Evolutionary conservation across 192 early-diverging fungal species (phyloP).

Genomic region (Phlyctochytrium arcticum): DNA sequence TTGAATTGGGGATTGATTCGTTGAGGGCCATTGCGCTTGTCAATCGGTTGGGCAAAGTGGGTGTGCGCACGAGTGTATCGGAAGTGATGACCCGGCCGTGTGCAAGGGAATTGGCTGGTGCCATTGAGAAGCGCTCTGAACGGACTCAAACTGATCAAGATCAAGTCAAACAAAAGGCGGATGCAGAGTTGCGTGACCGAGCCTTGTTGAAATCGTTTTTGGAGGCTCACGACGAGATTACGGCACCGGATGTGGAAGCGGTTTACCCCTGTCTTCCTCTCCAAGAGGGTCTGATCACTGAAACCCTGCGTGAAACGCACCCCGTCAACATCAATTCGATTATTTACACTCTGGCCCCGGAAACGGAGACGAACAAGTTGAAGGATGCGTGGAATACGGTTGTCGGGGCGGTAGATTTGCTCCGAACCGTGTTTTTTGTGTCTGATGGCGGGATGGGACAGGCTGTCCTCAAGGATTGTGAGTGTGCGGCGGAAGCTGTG

Average conservation of each 20-base stretch:
- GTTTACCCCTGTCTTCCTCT: slow-evolving; percentile 20
- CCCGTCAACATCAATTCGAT: slow-evolving; percentile 2
- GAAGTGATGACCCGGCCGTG: not conserved
- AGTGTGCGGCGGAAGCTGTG: not conserved
- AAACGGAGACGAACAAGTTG: not conserved
- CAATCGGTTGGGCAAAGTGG: not conserved
- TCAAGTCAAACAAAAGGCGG: not conserved
- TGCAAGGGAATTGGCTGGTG: not conserved
- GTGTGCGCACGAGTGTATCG: not conserved
- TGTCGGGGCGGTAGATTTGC: not conserved
- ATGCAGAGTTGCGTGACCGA: not conserved
- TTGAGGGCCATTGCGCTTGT: slow-evolving; percentile 10
- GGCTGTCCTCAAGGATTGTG: not conserved
- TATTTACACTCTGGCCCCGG: not conserved
- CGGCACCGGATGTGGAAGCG: not conserved
- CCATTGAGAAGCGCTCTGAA: not conserved
- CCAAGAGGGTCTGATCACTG: slow-evolving; percentile 27
- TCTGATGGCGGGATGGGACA: not conserved
- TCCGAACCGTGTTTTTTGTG: slow-evolving; percentile 15
- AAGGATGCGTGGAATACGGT: slow-evolving; percentile 12
- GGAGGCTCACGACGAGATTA: not conserved
- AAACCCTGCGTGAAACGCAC: not conserved
- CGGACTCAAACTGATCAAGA: not conserved
- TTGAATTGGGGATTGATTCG: slow-evolving; percentile 17
- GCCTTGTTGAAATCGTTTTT: not conserved